Evolutionary conservation across 2,329 filamentous ascomycete species (phyloP).

Genomic region (Hirsutella thompsonii): DNA sequence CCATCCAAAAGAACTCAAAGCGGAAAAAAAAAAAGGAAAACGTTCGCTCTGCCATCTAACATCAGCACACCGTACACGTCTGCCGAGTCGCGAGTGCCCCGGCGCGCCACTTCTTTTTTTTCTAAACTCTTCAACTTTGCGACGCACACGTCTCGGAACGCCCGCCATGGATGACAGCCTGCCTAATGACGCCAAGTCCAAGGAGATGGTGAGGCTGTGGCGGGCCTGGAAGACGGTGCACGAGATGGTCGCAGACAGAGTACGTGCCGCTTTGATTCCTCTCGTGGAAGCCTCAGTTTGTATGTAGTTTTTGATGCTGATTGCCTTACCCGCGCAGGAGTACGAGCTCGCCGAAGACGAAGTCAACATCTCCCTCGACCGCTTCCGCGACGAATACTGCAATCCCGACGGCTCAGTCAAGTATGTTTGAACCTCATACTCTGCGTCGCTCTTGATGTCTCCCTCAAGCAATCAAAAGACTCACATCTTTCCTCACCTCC

Average conservation of each 20-base stretch:
- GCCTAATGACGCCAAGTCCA: conserved; percentile 36
- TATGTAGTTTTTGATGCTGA: no score
- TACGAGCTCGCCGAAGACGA: conserved; percentile 88
- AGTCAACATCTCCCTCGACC: conserved; percentile 71
- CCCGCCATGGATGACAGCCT: conserved; percentile 25
- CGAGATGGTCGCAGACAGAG: conserved; percentile 87
- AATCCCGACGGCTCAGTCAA: conserved; percentile 61
- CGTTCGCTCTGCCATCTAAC: no score
- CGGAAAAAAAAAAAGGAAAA: no score
- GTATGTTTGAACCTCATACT: conserved; percentile 43
- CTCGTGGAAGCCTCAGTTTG: no score
- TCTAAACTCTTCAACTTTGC: background rate
- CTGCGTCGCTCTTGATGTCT: background rate
- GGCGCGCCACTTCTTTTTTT: background rate
- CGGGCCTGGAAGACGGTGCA: conserved; percentile 86
- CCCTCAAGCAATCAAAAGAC: background rate
- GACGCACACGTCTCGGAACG: background rate
- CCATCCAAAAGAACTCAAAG: no score
- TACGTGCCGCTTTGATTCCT: conserved; percentile 37
- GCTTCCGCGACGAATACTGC: conserved; percentile 62
- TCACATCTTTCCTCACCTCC: conserved; percentile 29
- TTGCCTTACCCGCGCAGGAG: no score
- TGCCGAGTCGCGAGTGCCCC: no score
- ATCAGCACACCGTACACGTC: no score
- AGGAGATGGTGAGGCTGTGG: conserved; percentile 62